Evolutionary conservation across 1,284 basidiomycete genomes (phyloP), one percentile per base, ranked within the genome.

Genomic region (Apiotrichum porosum): DNA sequence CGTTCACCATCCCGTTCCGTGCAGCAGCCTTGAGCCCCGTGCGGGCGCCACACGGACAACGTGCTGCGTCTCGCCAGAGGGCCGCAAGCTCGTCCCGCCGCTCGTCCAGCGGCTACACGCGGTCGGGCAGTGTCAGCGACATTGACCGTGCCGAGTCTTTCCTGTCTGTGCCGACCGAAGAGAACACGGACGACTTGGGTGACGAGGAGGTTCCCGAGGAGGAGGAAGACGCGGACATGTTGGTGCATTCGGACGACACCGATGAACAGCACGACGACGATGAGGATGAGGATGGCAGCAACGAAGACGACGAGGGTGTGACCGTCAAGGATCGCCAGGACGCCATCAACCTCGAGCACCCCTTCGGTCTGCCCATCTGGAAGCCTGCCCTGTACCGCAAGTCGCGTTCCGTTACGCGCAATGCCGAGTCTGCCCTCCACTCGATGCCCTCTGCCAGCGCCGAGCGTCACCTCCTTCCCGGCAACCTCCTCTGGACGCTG

Each of bases 371-470:
- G 57, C 95, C 91, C 37, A 97, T 99, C 68, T 98, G 95, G 95
- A 99, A 99, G 74, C 95, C 95, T 13, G 95, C 95, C 0, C 75
- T 99, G 44, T 99, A 99, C 82, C 94, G 95, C 75, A 99, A 99
- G 72, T 88, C 88, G 23, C 85, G 95, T 39, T 92, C 93, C 2
- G 88, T 98, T 58, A 97, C 94, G 36, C 86, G 93, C 47, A 85
- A 92, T 71, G 95, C 95, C 34, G 95, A 99, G 72, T 83, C 86
- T 47, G 95, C 88, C 0, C 80, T 98, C 3, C 95, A 98, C 69
- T 83, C 86, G 15, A 81, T 88, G 33, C 95, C 95, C 1, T 93
- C 90, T 17, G 87, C 91, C 1, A 86, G 90, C 51, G 89, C 88
- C 2, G 90, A 93, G 63, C 82, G 89, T 18, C 91, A 95, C 71